These are phyloP conservation scores for Didymosphaeria variabile DNA, from an alignment of 2,329 filamentous ascomycete genomes.

Conservation along the genomic window DNA sequence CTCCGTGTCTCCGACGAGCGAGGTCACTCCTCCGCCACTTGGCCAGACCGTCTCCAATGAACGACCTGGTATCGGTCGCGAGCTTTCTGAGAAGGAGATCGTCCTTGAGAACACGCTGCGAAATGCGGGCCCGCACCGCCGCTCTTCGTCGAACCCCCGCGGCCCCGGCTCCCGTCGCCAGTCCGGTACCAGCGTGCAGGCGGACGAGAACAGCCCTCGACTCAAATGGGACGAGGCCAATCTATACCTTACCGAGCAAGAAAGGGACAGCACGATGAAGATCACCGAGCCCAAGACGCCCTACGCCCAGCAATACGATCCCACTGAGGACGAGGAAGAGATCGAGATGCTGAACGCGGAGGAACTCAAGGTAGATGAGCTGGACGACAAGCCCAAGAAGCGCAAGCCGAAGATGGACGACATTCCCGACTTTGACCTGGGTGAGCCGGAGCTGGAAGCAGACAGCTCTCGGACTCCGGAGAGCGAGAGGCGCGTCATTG, in stretches of 20 bases:
- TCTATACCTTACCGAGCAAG: constrained; percentile 94
- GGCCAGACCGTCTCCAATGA: constrained; percentile 43
- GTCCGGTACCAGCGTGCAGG: constrained; percentile 62
- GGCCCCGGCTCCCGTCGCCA: constrained; percentile 76
- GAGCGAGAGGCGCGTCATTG: constrained; percentile 80
- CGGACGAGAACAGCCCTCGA: constrained; percentile 72
- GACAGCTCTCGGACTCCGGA: constrained; percentile 50
- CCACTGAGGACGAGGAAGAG: constrained; percentile 84
- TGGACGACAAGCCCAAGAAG: constrained; percentile 63
- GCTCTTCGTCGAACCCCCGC: constrained; percentile 78
- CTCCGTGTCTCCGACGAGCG: constrained; percentile 57
- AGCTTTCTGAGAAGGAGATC: constrained; percentile 81
- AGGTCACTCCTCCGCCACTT: constrained; percentile 41
- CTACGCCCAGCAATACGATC: constrained; percentile 91
- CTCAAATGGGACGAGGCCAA: constrained; percentile 99
- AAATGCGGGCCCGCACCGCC: constrained; percentile 86
- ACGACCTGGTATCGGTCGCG: constrained; percentile 56
- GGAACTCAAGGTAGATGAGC: constrained; percentile 73
- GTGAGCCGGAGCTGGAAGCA: constrained; percentile 78
- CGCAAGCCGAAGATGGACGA: constrained; percentile 69
- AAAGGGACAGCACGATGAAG: constrained; percentile 96
- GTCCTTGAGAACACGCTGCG: constrained; percentile 93
- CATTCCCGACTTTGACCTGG: constrained; percentile 90
- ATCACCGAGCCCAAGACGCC: constrained; percentile 99
- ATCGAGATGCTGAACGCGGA: constrained; percentile 71